Evolutionary conservation across 2,329 filamentous ascomycete species (phyloP).

Genomic region (Aspergillus arachidicola): DNA sequence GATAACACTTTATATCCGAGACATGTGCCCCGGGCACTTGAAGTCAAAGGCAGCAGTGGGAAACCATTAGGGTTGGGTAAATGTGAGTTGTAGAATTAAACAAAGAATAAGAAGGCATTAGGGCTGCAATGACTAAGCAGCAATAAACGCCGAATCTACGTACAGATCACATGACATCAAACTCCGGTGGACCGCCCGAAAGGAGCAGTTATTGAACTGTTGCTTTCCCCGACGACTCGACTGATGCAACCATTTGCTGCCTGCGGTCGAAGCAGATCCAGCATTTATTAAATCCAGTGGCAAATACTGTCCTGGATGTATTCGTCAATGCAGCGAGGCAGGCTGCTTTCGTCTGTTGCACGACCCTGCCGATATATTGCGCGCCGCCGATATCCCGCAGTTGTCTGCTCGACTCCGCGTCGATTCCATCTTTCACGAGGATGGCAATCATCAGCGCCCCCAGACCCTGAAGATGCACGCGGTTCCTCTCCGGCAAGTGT

Average conservation of each 20-base stretch:
- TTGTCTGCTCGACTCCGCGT: constrained; percentile 27
- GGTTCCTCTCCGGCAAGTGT: constrained; percentile 24
- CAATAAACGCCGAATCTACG: not conserved
- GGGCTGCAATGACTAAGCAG: not conserved
- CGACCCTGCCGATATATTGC: constrained; percentile 42
- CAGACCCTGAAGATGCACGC: constrained; percentile 30
- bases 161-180: not conserved
- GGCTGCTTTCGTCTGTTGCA: constrained; percentile 36
- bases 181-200: not conserved
- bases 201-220: not conserved
- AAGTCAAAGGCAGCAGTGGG: no score
- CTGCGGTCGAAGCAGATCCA: constrained; percentile 22
- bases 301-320: constrained; percentile 34
- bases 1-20: no score
- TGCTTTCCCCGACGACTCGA: not conserved
- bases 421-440: constrained; percentile 36
- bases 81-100: not conserved
- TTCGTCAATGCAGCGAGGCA: constrained; percentile 42
- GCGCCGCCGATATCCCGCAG: constrained; percentile 38
- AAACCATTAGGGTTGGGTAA: no score
- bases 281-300: constrained; percentile 27
- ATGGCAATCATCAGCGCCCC: constrained; percentile 31
- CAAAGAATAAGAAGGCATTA: not conserved
- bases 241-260: constrained; percentile 6
- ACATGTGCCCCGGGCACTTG: no score